These are phyloP conservation scores for Gaeumannomyces tritici DNA, from an alignment of 2,329 filamentous ascomycete genomes.

Conservation along the genomic window DNA sequence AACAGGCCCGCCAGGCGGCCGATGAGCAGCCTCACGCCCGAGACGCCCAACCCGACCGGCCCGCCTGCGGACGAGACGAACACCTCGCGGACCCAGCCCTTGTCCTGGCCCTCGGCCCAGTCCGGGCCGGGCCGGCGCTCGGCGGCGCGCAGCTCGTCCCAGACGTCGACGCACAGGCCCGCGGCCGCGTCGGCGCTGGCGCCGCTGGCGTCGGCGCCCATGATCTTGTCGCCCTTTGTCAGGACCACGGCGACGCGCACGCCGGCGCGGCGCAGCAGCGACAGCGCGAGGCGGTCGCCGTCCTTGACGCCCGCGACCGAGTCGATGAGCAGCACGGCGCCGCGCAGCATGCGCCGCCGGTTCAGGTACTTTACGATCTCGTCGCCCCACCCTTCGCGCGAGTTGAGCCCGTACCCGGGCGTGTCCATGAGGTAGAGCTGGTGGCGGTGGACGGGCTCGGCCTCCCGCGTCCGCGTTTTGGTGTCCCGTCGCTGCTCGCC, in stretches of 20 bases:
- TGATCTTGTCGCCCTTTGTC: slow-evolving; percentile 46
- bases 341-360: slow-evolving; percentile 34
- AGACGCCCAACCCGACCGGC: slow-evolving; percentile 17
- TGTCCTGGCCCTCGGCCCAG: slow-evolving; percentile 13
- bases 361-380: slow-evolving; percentile 42
- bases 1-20: slow-evolving; percentile 22
- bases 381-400: slow-evolving; percentile 37
- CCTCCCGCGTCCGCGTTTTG: slow-evolving; percentile 1
- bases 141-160: slow-evolving; percentile 16
- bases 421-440: slow-evolving; percentile 27
- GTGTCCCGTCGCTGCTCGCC: slow-evolving; percentile 14
- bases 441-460: not conserved
- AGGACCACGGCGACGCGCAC: slow-evolving; percentile 39
- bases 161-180: slow-evolving; percentile 18
- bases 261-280: slow-evolving; percentile 32
- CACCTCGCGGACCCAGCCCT: slow-evolving; percentile 21
- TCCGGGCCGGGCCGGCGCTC: slow-evolving; percentile 10
- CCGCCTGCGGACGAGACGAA: slow-evolving; percentile 20
- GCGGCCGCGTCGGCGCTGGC: slow-evolving; percentile 1
- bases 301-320: slow-evolving; percentile 40
- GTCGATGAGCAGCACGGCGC: slow-evolving; percentile 44
- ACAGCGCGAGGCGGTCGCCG: slow-evolving; percentile 36
- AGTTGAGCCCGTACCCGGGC: slow-evolving; percentile 25
- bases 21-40: slow-evolving; percentile 21
- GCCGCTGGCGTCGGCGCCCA: slow-evolving; percentile 4